Base-by-base conservation (phyloP, 2,329 filamentous ascomycete genomes). In the Akanthomyces muscarius region DNA sequence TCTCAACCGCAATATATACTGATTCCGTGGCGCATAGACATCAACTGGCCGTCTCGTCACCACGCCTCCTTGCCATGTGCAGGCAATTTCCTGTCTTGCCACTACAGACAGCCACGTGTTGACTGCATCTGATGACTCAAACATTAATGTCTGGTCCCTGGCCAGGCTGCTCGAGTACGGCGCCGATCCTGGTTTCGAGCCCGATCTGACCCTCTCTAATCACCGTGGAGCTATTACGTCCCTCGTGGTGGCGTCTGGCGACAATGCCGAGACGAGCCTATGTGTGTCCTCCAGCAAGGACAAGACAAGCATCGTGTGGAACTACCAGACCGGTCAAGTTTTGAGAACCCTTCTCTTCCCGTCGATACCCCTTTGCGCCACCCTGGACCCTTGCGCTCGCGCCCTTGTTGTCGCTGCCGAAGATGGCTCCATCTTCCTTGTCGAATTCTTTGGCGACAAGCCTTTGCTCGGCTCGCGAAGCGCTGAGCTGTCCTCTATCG, bases 281-380 rank as follows among this genome's bases (percentile, higher is more conserved):
- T 93, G 90, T 64, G 83, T 97, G 23, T 96, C 94, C 3, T 86
- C 88, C 7, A 91, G 91, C 67, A 87, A 86, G 69, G 95, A 98
- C 77, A 93, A 91, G 76, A 95, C 91, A 8, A 91, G 91, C 69
- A 88, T 97, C 70, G 82, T 96, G 65, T 99, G 95, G 95, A 93
- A 98, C 76, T 96, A 96, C 73, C 86, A 88, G 65, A 90, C 86
- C 0, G 91, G 91, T 45, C 84, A 86, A 65, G 81, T 89, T 13
- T 78, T 98, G 63, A 86, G 93, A 50, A 98, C 92, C 4, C 86
- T 96, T 67, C 82, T 98, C 47, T 86, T 98, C 63, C 86, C 90
- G 2, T 81, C 83, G n/a, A 79, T 83, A 21, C 91, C 93, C 18
- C 80, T 89, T 36, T 92, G 89, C 69, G 74, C 94, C 41, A 80